A percentile compares a stretch with the other conserved stretches of the same genome.
Evolutionary conservation across 495 filamentous ascomycete species (phyloP).

Genomic region (Aspergillus baeticus): DNA sequence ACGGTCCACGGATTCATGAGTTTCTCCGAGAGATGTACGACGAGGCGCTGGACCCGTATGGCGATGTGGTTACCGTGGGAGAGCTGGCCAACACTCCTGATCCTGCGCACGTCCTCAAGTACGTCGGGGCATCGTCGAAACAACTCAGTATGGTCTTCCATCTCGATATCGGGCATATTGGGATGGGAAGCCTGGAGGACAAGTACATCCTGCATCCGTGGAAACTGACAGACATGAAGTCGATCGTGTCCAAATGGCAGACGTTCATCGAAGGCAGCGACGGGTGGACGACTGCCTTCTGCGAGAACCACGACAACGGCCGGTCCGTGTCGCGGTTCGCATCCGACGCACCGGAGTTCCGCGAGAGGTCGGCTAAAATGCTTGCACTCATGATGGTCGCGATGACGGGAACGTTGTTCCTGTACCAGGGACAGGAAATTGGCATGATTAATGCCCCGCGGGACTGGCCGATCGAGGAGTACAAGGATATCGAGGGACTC

Average conservation of each 20-base stretch:
- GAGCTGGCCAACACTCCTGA: constrained; percentile 48
- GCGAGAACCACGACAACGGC: constrained; percentile 64
- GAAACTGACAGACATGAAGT: constrained; percentile 40
- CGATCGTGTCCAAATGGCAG: constrained; percentile 38
- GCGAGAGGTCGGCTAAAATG: constrained; percentile 52
- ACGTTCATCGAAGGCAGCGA: constrained; percentile 46
- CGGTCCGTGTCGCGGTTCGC: constrained; percentile 55
- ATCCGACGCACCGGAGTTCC: constrained; percentile 36
- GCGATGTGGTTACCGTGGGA: constrained; percentile 48
- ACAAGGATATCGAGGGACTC: constrained; percentile 61
- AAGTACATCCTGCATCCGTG: constrained; percentile 38
- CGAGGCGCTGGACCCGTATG: constrained; percentile 42
- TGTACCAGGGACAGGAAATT: constrained; percentile 71
- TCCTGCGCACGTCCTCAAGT: constrained; percentile 41
- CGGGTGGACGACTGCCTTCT: constrained; percentile 51
- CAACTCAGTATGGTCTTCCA: constrained; percentile 58
- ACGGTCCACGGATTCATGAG: constrained; percentile 59
- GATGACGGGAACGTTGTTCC: constrained; percentile 61
- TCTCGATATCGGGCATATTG: constrained; percentile 51
- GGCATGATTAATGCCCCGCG: constrained; percentile 65
- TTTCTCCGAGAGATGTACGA: constrained; percentile 45
- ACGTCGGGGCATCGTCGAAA: constrained; percentile 35
- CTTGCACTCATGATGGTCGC: constrained; percentile 53
- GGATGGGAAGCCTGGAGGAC: constrained; percentile 38
- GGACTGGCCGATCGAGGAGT: constrained; percentile 58